A percentile compares a stretch with the other conserved stretches of the same genome.
phyloP scores from a whole-genome alignment of 306 rosid genomes.

The Corylus americana region DNA sequence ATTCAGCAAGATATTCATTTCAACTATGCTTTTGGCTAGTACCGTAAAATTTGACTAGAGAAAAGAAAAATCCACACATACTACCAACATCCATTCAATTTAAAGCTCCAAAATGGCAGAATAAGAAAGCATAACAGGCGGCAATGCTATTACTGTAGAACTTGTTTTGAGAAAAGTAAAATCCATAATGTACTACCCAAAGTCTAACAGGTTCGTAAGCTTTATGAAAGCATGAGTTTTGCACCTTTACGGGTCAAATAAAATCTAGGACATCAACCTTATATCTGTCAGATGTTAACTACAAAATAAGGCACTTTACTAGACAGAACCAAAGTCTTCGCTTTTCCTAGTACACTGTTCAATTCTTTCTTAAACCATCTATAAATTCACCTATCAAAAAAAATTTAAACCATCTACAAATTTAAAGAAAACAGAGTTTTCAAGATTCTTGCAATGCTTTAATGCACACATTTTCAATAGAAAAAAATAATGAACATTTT shows the following conservation, averaged over 20 bases:
- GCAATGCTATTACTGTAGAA: background rate
- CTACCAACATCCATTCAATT: background rate
- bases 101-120: background rate
- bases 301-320: background rate
- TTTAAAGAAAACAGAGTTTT: background rate
- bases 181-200: background rate
- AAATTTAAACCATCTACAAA: background rate
- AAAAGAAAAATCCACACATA: no score
- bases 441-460: background rate
- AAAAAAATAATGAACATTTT: background rate
- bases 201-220: background rate
- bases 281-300: background rate
- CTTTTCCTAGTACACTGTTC: background rate
- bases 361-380: background rate
- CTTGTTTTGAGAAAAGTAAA: background rate
- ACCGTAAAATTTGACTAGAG: background rate
- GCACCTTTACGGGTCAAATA: background rate
- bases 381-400: background rate
- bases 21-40: conserved; percentile 1
- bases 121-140: no score
- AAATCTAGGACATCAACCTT: background rate
- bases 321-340: background rate
- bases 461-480: no score
- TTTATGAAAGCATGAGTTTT: background rate
- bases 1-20: background rate